Conservation (phyloP, 805 yeast genomes). For the Pichia nanzhaoensis region DNA sequence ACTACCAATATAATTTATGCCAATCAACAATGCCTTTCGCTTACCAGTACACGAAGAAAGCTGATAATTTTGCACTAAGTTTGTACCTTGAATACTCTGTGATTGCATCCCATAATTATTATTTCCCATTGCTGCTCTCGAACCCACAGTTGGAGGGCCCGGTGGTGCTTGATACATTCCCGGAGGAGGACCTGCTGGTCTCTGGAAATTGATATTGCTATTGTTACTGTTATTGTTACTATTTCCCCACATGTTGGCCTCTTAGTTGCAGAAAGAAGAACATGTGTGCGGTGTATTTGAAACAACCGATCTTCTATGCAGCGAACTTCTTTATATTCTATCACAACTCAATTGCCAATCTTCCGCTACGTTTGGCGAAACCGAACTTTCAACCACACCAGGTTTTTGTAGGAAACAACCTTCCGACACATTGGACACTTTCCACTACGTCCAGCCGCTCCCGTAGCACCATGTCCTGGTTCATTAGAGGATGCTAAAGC, state of each 20-base stretch:
- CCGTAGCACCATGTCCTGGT: conserved; percentile 13
- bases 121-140: conserved; percentile 16
- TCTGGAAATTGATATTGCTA: not conserved
- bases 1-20: conserved; percentile 66
- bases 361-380: not conserved
- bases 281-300: no score
- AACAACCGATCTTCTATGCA: no score
- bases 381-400: conserved; percentile 28
- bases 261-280: no score
- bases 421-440: conserved; percentile 31
- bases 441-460: conserved; percentile 16
- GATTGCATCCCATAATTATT: conserved; percentile 14
- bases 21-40: conserved; percentile 69
- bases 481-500: conserved; percentile 41
- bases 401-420: conserved; percentile 24
- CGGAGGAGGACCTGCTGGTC: conserved; percentile 12
- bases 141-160: conserved; percentile 11
- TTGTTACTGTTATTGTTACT: no score
- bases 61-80: conserved; percentile 31
- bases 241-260: no score
- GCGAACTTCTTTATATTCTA: not conserved
- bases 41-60: conserved; percentile 67
- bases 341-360: no score
- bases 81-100: conserved; percentile 29
- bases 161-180: conserved; percentile 1